Evolutionary conservation across 306 rosid genomes (phyloP), one percentile per base, ranked within the genome.

Genomic region (Fragaria vesca): DNA sequence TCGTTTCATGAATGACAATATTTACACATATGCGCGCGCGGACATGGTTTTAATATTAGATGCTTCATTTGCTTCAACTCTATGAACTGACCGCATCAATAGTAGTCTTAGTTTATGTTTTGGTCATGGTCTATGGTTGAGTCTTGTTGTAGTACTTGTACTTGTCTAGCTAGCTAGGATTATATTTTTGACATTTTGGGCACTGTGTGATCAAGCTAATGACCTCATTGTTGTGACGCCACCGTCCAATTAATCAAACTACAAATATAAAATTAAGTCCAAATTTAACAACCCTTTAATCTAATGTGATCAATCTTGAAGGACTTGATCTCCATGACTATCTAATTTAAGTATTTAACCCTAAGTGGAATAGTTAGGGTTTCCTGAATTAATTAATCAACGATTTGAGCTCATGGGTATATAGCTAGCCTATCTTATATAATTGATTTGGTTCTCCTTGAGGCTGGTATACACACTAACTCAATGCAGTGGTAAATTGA

Each of bases 51-150:
- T 48, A 3, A 16, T 12, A 4, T 4, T 32, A 32, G 4, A 12
- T 13, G 30, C 60, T 47, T 47, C 21, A 16, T 28, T 5, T 8
- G 34, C 62, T 40, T 57, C 21, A 9, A 40, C 67, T 66, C 81
- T 66, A 67, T 76, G 82, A 73, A 80, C 60, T 45, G 76, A 80
- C 81, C 36, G 15, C 70, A 18, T 45, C 12, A 11, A 48, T 32
- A 32, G 3, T 32, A 32, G 36, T 24, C 7, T 20, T 42, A 1
- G 4, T 20, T 43, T 34, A 38, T 38, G 45, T 30, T 63, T 58
- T 72, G 62, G 87, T 80, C 81, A 15, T 6, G 76, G 84, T 83
- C 84, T 68, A 3, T 57, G 72, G 52, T 61, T 76, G 20, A 57
- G 83, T 74, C 81, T 72, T 42, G 24, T 9, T 61, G 42, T 45